Conservation (phyloP, 192 early-diverging fungal genomes). For the Backusella macrospora region DNA sequence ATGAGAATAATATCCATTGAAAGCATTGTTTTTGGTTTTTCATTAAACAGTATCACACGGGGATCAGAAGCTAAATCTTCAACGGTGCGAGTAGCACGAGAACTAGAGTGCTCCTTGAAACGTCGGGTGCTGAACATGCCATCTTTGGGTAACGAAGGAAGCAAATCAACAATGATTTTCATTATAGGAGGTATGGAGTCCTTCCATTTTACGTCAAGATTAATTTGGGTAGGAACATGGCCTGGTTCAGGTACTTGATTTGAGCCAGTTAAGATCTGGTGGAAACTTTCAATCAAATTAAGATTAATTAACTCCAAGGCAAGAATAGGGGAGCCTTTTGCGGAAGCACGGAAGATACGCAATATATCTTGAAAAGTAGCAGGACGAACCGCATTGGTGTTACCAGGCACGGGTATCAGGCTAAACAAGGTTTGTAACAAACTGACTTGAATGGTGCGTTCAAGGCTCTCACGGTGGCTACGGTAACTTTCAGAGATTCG, state of each 20-base stretch:
- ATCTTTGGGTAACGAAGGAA: slow-evolving; percentile 61
- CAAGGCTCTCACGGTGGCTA: slow-evolving; percentile 51
- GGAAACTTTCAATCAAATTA: slow-evolving; percentile 48
- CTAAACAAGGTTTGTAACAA: slow-evolving; percentile 60
- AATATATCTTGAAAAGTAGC: slow-evolving; percentile 58
- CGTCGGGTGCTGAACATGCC: slow-evolving; percentile 31
- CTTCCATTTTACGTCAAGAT: slow-evolving; percentile 32
- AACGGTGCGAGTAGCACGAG: slow-evolving; percentile 38
- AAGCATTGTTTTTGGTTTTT: slow-evolving; percentile 41
- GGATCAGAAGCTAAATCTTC: slow-evolving; percentile 28
- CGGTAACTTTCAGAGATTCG: slow-evolving; percentile 67
- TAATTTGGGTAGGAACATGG: slow-evolving; percentile 27
- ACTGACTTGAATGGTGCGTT: slow-evolving; percentile 59
- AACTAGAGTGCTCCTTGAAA: slow-evolving; percentile 25
- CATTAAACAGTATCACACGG: slow-evolving; percentile 39
- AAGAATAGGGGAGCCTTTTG: slow-evolving; percentile 56
- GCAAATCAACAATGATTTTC: slow-evolving; percentile 55
- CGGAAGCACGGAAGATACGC: slow-evolving; percentile 56
- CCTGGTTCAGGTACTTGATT: slow-evolving; percentile 28
- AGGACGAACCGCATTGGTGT: slow-evolving; percentile 41
- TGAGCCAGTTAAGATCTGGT: slow-evolving; percentile 46
- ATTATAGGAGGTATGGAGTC: slow-evolving; percentile 46
- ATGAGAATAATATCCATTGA: slow-evolving; percentile 55
- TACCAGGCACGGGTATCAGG: slow-evolving; percentile 53
- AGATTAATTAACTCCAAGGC: slow-evolving; percentile 45